phyloP scores from a whole-genome alignment of 352 stramenopile genomes.

The Ophiocytium majus region DNA sequence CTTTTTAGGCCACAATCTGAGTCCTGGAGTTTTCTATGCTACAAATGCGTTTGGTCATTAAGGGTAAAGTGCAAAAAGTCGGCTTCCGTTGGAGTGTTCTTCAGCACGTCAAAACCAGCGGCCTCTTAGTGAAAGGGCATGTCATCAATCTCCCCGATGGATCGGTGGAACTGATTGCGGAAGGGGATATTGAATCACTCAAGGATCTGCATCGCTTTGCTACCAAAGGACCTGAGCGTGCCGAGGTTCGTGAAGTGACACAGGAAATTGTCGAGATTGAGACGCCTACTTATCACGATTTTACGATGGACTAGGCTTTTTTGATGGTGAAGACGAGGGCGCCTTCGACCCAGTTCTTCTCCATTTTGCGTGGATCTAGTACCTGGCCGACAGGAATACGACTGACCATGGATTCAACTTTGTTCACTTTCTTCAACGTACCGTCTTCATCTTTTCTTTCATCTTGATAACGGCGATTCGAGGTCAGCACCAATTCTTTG shows the following conservation, averaged over 20 bases:
- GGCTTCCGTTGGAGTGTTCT: not conserved
- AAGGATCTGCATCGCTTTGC: slow-evolving; percentile 4
- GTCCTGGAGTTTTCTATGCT: no score
- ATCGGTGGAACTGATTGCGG: not conserved
- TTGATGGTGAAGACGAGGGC: not conserved
- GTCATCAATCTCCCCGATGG: slow-evolving; percentile 7
- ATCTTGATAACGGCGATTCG: not conserved
- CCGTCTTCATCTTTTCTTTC: slow-evolving; percentile 2
- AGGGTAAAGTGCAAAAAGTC: not conserved
- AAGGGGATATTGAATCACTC: not conserved
- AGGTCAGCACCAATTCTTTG: not conserved
- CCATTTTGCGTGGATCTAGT: not conserved
- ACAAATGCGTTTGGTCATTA: not conserved
- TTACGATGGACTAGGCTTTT: not conserved
- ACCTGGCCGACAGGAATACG: not conserved
- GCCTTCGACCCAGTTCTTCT: not conserved
- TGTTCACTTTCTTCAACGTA: not conserved
- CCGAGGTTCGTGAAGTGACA: not conserved
- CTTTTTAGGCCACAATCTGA: no score
- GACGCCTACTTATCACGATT: not conserved
- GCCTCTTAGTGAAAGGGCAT: not conserved
- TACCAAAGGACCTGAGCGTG: not conserved
- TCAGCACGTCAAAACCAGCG: not conserved
- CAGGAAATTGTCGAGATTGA: not conserved
- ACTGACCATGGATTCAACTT: not conserved